These are phyloP conservation scores for Phaseolus coccineus DNA, from an alignment of 331 rosid genomes.

Conservation along the genomic window DNA sequence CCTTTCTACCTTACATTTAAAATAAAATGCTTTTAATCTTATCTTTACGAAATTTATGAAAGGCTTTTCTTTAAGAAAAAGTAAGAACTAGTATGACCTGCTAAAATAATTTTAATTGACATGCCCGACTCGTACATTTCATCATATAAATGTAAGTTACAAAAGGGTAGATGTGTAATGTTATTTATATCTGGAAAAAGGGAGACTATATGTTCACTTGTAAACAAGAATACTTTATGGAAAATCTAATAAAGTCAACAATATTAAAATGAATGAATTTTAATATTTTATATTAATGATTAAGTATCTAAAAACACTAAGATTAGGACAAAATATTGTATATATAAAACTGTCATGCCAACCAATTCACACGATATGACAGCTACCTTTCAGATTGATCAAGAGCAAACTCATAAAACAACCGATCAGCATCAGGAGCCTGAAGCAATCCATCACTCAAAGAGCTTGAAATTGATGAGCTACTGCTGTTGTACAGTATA, in stretches of 20 bases:
- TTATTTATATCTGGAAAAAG: background rate
- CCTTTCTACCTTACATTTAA: conserved; percentile 1
- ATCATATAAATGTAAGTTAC: background rate
- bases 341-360: conserved; percentile 16
- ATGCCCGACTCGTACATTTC: background rate
- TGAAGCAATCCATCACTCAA: conserved; percentile 77
- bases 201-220: background rate
- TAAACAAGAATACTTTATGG: conserved; percentile 30
- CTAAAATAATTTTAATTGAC: background rate
- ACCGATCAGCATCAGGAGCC: conserved; percentile 79
- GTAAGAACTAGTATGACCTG: background rate
- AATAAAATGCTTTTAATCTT: background rate
- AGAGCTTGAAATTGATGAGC: conserved; percentile 82
- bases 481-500: conserved; percentile 77
- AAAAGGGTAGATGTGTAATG: background rate
- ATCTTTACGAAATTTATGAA: background rate
- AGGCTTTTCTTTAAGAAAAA: background rate
- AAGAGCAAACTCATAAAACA: conserved; percentile 97
- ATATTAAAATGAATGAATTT: conserved; percentile 17
- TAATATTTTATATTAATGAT: background rate
- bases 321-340: background rate
- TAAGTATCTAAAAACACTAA: conserved; percentile 27
- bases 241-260: background rate
- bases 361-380: conserved; percentile 24
- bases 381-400: conserved; percentile 97